Evolutionary conservation across 1,284 basidiomycete genomes (phyloP).

Genomic region (Pterula multifida): DNA sequence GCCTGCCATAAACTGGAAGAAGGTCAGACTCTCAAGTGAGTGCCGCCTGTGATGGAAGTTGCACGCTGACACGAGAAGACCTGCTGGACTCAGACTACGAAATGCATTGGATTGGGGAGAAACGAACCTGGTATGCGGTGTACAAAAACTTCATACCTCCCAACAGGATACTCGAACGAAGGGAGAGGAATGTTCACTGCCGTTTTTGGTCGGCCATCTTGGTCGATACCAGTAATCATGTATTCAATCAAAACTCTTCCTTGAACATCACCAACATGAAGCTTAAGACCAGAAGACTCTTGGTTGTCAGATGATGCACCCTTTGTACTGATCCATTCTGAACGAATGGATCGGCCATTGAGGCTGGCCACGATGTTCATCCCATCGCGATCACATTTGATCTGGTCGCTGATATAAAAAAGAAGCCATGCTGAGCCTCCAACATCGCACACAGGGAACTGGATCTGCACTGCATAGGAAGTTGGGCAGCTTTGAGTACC

Average conservation of each 20-base stretch:
- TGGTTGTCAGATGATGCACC: neutral
- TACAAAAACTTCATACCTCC: constrained; percentile 48
- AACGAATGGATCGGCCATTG: neutral
- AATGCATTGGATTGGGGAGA: constrained; percentile 7
- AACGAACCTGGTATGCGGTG: constrained; percentile 38
- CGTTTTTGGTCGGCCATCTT: neutral
- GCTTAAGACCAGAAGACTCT: neutral
- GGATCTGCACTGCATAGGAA: neutral
- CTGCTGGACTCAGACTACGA: constrained; percentile 18
- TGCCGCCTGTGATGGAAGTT: neutral
- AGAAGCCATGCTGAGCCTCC: neutral
- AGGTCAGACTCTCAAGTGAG: neutral
- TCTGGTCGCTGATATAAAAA: neutral
- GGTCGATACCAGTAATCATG: neutral
- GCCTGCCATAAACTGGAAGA: neutral
- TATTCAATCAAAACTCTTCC: neutral
- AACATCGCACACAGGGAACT: neutral
- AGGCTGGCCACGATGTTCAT: neutral
- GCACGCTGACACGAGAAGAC: constrained; percentile 23
- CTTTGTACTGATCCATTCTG: neutral
- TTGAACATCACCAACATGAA: neutral
- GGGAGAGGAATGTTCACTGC: neutral
- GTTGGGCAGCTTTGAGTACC: constrained; percentile 19
- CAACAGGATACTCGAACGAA: constrained; percentile 28
- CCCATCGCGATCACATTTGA: neutral